phyloP scores from a whole-genome alignment of 1,284 basidiomycete species.

The Leccinum brunneo-olivaceum region DNA sequence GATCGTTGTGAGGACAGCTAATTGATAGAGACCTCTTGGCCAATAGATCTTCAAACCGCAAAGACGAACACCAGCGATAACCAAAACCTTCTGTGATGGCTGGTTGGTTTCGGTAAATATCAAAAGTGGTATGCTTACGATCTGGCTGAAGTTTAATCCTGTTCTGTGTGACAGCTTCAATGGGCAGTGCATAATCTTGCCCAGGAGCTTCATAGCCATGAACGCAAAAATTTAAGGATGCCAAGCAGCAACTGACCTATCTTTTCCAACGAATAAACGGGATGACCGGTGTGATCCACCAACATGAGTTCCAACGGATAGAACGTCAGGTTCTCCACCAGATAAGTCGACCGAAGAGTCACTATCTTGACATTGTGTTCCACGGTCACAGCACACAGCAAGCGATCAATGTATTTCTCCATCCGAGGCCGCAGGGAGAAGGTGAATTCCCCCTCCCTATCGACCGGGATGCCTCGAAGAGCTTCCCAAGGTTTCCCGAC shows the following conservation, averaged over 20 bases:
- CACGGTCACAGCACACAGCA: slow-evolving; percentile 89
- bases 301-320: slow-evolving; percentile 92
- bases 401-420: slow-evolving; percentile 72
- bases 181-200: slow-evolving; percentile 85
- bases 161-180: slow-evolving; percentile 83
- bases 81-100: slow-evolving; percentile 76
- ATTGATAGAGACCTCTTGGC: slow-evolving; percentile 76
- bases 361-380: slow-evolving; percentile 94
- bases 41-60: slow-evolving; percentile 89
- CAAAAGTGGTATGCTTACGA: slow-evolving; percentile 48
- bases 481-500: slow-evolving; percentile 90
- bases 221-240: slow-evolving; percentile 2
- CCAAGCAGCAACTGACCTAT: slow-evolving; percentile 50
- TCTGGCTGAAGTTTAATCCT: slow-evolving; percentile 89
- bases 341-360: slow-evolving; percentile 90
- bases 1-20: slow-evolving; percentile 79
- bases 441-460: slow-evolving; percentile 89
- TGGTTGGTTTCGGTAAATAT: slow-evolving; percentile 9
- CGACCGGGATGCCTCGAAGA: slow-evolving; percentile 84
- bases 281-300: slow-evolving; percentile 80
- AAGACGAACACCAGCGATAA: slow-evolving; percentile 88
- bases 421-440: slow-evolving; percentile 80
- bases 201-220: slow-evolving; percentile 56
- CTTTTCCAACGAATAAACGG: slow-evolving; percentile 77
- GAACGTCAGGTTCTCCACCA: slow-evolving; percentile 87